These are phyloP conservation scores for Pistacia vera DNA, from an alignment of 345 rosid genomes.

Conservation along the genomic window DNA sequence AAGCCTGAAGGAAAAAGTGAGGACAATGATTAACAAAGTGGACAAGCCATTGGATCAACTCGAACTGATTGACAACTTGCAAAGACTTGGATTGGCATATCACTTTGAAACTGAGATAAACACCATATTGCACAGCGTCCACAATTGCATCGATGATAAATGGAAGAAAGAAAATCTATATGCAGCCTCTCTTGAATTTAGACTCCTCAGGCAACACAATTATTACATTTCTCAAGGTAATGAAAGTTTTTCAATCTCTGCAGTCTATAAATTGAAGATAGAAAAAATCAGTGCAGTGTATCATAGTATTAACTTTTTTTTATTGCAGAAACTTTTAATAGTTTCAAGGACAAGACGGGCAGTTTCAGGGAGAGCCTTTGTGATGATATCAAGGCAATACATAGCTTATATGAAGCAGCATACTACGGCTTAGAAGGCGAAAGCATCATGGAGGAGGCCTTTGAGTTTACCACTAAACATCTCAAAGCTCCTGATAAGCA, in stretches of 20 bases:
- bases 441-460: conserved; percentile 19
- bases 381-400: conserved; percentile 12
- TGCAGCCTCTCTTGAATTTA: conserved; percentile 9
- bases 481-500: conserved; percentile 9
- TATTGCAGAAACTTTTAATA: conserved; percentile 13
- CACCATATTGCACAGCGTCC: neutral
- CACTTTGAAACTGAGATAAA: conserved; percentile 9
- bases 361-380: conserved; percentile 6
- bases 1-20: neutral
- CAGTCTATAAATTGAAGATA: too few species aligned
- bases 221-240: conserved; percentile 5
- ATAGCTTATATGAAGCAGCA: conserved; percentile 24
- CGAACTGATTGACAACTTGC: conserved; percentile 13
- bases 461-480: conserved; percentile 8
- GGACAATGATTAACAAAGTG: neutral
- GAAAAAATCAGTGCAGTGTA: too few species aligned
- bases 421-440: conserved; percentile 13
- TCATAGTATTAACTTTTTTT: too few species aligned
- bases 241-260: neutral
- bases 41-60: conserved; percentile 5
- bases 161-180: conserved; percentile 11
- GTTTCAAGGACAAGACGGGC: conserved; percentile 8
- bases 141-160: neutral
- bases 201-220: conserved; percentile 8
- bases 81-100: conserved; percentile 21